phyloP scores from a whole-genome alignment of 169 alveolate species.

The Sarcocystis neurona region DNA sequence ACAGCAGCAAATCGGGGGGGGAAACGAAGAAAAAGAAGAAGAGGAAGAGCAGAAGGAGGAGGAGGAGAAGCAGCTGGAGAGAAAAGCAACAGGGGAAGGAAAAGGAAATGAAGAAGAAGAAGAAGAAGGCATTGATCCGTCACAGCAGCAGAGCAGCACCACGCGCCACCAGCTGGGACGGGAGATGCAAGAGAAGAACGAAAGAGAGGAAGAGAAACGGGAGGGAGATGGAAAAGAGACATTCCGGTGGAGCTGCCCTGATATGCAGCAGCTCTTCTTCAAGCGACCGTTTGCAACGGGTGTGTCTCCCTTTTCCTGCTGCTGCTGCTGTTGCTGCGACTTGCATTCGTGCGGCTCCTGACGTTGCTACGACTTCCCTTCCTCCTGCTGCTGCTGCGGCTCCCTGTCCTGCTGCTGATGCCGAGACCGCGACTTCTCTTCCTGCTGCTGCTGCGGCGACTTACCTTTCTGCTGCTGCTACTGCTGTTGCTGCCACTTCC shows the following conservation, averaged over 20 bases:
- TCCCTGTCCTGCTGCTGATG: too few relatives aligned
- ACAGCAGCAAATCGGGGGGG: neutral
- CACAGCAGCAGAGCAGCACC: neutral
- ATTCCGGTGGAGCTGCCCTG: too few relatives aligned
- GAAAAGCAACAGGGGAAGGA: neutral
- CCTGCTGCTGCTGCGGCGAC: neutral
- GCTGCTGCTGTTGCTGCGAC: too few relatives aligned
- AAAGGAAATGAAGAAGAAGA: neutral
- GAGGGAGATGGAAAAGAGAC: too few relatives aligned
- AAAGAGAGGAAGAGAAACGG: too few relatives aligned
- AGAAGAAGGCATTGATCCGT: neutral
- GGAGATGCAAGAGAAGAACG: neutral
- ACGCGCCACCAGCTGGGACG: neutral
- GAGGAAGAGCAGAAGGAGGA: too few relatives aligned
- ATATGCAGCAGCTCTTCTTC: too few relatives aligned
- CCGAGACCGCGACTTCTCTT: too few relatives aligned
- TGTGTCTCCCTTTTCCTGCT: too few relatives aligned
- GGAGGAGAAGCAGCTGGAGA: neutral
- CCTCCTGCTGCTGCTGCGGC: too few relatives aligned
- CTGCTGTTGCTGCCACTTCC: too few relatives aligned
- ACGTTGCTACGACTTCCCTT: neutral
- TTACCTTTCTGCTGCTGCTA: neutral
- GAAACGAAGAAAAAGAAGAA: neutral
- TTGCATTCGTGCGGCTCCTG: too few relatives aligned
- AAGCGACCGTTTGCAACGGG: conserved; percentile 23